Base-by-base conservation (phyloP, 2,329 filamentous ascomycete species). In the Kalmusia sp. region DNA sequence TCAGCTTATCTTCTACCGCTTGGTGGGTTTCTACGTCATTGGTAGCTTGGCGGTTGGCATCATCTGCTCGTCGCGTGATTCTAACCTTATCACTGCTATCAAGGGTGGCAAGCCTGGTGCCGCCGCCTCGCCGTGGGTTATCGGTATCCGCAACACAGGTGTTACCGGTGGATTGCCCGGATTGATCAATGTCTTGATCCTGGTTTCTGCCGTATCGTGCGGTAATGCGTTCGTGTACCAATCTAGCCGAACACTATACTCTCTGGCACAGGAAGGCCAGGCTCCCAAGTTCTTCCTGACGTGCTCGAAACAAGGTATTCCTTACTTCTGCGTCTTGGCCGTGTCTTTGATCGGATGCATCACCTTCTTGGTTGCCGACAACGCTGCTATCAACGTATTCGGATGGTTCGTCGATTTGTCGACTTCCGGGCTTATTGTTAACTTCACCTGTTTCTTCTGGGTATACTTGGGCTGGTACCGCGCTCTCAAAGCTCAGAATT, bases 101-200 rank as follows among this genome's bases (percentile, higher is more conserved):
- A 40, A 40, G 11, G 38, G 22, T 15, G 22, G 22, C 38, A 7
- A 40, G 85, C 37, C 79, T 88, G 69, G 69, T 46, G 71, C 71
- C 21, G 67, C 69, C 40, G 61, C 55, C 31, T 75, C 71, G 7
- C 73, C 68, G 6, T 75, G 70, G 67, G 68, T 93, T 54, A 90
- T 92, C 57, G 89, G 89, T 15, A 86, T 88, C 28, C 80, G 82
- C 7, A 82, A 84, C 27, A 89, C 89, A 2, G 85, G 87, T 0
- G 87, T 92, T 51, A 80, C 78, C 5, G 87, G 82, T 6, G 87
- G 82, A 6, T 82, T 92, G 4, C 87, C 88, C 0, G 86, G 84
- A 5, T 83, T 93, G 49, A 87, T 93, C 73, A 93, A 93, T 69
- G 89, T 88, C 28, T 80, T 92, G 21, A 87, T 93, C 61, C 80